A percentile compares a stretch with the other conserved stretches of the same genome.
Conservation (phyloP, 345 rosid genomes). For the Dimocarpus longan region DNA sequence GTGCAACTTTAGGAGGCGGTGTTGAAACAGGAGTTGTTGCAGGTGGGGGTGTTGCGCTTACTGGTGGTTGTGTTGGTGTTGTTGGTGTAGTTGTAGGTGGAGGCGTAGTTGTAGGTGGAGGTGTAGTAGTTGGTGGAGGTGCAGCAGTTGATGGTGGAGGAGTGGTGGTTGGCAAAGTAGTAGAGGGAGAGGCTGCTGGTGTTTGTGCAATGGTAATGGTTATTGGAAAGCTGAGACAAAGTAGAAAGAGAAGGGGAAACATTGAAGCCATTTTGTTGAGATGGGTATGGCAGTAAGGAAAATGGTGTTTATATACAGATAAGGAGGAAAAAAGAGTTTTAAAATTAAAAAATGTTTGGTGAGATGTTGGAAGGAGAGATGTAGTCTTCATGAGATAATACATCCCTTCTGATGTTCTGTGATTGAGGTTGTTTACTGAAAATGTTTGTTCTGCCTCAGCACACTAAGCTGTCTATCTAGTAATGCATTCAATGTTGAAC, state of each 20-base stretch:
- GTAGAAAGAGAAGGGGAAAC: conserved; percentile 40
- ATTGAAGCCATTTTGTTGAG: conserved; percentile 49
- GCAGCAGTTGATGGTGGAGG: conserved; percentile 38
- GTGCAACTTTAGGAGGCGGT: conserved; percentile 65
- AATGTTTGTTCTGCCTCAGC: background rate
- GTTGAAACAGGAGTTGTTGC: conserved; percentile 50
- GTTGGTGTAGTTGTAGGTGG: conserved; percentile 34
- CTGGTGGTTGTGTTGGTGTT: conserved; percentile 45
- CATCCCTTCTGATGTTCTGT: conserved; percentile 53
- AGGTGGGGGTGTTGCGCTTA: conserved; percentile 50
- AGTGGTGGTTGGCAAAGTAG: conserved; percentile 33
- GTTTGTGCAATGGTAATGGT: conserved; percentile 58
- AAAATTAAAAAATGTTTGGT: conserved; percentile 43
- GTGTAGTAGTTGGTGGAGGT: conserved; percentile 29
- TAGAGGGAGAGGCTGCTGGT: conserved; percentile 70
- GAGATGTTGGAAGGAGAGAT: conserved; percentile 52
- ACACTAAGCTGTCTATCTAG: background rate
- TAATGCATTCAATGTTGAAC: background rate
- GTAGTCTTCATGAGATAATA: conserved; percentile 48
- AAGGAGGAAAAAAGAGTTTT: conserved; percentile 19
- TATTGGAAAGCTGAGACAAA: conserved; percentile 40
- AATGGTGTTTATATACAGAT: conserved; percentile 27
- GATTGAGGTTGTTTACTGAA: background rate
- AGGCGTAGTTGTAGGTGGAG: conserved; percentile 35
- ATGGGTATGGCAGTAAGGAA: conserved; percentile 22